Conservation (phyloP, 345 rosid species). For the Kandelia obovata region DNA sequence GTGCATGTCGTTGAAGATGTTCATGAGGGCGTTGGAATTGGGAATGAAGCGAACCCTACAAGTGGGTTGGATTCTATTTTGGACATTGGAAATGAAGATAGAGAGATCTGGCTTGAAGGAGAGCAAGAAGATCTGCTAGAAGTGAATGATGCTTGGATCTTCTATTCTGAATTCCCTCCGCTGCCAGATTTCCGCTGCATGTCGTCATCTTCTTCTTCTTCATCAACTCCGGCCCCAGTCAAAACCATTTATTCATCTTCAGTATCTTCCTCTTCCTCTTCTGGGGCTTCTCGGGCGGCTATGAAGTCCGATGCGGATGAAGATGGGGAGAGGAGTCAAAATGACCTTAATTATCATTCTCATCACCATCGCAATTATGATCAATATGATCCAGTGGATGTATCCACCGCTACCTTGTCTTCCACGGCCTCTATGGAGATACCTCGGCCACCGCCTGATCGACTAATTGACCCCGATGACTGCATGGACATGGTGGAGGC, state of each 20-base stretch:
- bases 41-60: slow-evolving; percentile 16
- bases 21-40: slow-evolving; percentile 12
- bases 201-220: slow-evolving; percentile 92
- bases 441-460: slow-evolving; percentile 27
- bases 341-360: slow-evolving; percentile 2
- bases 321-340: slow-evolving; percentile 23
- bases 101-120: slow-evolving; percentile 55
- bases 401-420: slow-evolving; percentile 42
- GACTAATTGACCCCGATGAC: slow-evolving; percentile 36
- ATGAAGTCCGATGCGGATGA: slow-evolving; percentile 62
- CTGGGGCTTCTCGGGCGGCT: slow-evolving; percentile 79
- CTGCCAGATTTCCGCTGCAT: slow-evolving; percentile 92
- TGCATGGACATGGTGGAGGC: slow-evolving; percentile 76
- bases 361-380: neutral
- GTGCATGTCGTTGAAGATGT: slow-evolving; percentile 32
- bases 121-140: slow-evolving; percentile 48
- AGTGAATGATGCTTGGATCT: slow-evolving; percentile 51
- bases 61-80: slow-evolving; percentile 31
- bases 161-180: slow-evolving; percentile 61
- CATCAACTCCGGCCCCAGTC: slow-evolving; percentile 69
- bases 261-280: slow-evolving; percentile 53
- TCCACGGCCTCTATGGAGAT: slow-evolving; percentile 83
- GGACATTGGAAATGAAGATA: slow-evolving; percentile 6
- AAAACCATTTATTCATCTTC: slow-evolving; percentile 50
- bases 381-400: slow-evolving; percentile 25